Evolutionary conservation across 1,284 basidiomycete species (phyloP).

Genomic region (Cutaneotrichosporon cutaneum): DNA sequence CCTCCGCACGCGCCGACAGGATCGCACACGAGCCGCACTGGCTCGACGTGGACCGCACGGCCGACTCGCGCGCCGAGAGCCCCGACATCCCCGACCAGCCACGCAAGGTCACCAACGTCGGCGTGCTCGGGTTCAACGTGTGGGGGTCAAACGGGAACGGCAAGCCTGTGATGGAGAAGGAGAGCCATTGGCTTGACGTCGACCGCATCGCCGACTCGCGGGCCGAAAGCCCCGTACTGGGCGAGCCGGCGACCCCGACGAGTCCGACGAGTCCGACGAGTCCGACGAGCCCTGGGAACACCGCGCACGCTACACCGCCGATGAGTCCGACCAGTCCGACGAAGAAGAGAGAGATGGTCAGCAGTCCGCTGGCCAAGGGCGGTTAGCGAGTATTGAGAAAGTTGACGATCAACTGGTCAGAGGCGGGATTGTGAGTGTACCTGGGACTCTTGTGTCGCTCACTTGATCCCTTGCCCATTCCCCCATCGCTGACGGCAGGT

Average conservation of each 20-base stretch:
- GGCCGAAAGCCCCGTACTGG: not conserved
- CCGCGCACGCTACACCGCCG: no score
- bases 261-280: no score
- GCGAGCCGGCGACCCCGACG: not conserved
- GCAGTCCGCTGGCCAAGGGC: not conserved
- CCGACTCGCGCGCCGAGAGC: conserved; percentile 4
- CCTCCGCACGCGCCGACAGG: not conserved
- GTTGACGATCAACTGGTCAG: no score
- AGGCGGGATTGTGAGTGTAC: no score
- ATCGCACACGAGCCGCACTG: conserved; percentile 5
- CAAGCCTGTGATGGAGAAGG: not conserved
- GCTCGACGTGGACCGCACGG: conserved; percentile 6
- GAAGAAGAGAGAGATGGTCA: not conserved
- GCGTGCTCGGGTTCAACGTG: conserved; percentile 2
- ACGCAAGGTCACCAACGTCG: not conserved
- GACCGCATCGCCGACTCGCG: not conserved
- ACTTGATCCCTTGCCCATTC: no score
- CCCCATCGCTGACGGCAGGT: no score
- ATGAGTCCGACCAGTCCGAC: not conserved
- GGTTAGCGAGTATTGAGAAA: no score
- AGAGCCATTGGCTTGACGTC: not conserved
- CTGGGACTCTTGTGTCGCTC: no score
- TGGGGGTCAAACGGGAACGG: not conserved
- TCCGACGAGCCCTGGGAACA: no score
- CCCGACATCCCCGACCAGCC: not conserved